Conservation (phyloP, 2,329 filamentous ascomycete genomes). For the Claviceps digitariae region DNA sequence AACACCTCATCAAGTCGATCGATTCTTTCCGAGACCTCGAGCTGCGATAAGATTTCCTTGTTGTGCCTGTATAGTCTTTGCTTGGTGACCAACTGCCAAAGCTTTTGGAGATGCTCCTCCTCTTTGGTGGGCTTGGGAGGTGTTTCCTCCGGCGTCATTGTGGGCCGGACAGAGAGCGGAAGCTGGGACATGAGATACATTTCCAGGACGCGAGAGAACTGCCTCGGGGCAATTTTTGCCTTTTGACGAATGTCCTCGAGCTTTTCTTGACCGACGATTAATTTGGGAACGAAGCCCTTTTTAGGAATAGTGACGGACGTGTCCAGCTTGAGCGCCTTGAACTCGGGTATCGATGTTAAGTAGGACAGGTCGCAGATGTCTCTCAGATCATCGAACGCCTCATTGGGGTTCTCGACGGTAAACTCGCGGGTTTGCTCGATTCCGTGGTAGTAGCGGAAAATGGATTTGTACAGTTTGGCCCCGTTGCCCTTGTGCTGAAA, state of each 20-base stretch:
- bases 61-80: slow-evolving; percentile 66
- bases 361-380: slow-evolving; percentile 60
- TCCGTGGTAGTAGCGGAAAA: slow-evolving; percentile 57
- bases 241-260: slow-evolving; percentile 44
- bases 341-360: slow-evolving; percentile 45
- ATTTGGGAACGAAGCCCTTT: slow-evolving; percentile 30
- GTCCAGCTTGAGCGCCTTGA: slow-evolving; percentile 43
- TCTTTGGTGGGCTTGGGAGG: slow-evolving; percentile 32
- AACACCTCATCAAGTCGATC: slow-evolving; percentile 61
- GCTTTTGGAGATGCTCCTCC: slow-evolving; percentile 48
- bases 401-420: slow-evolving; percentile 88
- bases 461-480: slow-evolving; percentile 63
- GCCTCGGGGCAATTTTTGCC: slow-evolving; percentile 61
- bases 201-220: slow-evolving; percentile 62
- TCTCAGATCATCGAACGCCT: slow-evolving; percentile 67
- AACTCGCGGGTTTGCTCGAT: slow-evolving; percentile 64
- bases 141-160: slow-evolving; percentile 29
- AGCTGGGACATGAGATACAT: slow-evolving; percentile 57
- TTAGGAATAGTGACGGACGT: slow-evolving; percentile 33
- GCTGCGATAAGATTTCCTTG: slow-evolving; percentile 52
- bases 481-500: slow-evolving; percentile 76
- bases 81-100: slow-evolving; percentile 68
- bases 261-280: slow-evolving; percentile 44
- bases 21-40: slow-evolving; percentile 54
- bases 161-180: slow-evolving; percentile 40